phyloP scores from a whole-genome alignment of 2,329 filamentous ascomycete genomes.

The Samsoniella hepiali region DNA sequence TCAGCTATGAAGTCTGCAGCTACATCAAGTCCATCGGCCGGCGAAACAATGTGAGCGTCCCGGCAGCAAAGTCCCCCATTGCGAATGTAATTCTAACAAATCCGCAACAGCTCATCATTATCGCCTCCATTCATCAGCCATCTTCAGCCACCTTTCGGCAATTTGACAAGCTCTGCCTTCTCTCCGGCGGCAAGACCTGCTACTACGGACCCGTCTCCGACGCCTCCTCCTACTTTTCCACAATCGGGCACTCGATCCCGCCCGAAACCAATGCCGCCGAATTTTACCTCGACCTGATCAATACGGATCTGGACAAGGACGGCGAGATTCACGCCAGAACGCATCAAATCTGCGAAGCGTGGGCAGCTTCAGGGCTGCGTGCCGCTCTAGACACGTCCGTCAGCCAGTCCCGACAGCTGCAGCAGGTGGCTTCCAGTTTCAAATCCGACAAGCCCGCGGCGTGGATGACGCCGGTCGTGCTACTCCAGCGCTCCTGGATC shows the following conservation, averaged over 20 bases:
- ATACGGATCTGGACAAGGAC: conserved; percentile 66
- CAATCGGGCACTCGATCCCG: conserved; percentile 61
- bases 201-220: conserved; percentile 65
- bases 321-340: conserved; percentile 40
- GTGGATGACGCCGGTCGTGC: conserved; percentile 53
- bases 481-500: conserved; percentile 76
- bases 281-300: conserved; percentile 74
- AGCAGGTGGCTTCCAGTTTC: conserved; percentile 23
- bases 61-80: not conserved
- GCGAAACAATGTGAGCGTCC: conserved; percentile 55
- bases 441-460: conserved; percentile 41
- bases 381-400: not conserved
- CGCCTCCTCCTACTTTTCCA: conserved; percentile 61
- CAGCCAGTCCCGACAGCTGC: conserved; percentile 2
- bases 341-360: conserved; percentile 27
- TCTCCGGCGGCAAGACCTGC: conserved; percentile 67
- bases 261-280: conserved; percentile 75
- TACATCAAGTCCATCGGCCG: conserved; percentile 66
- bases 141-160: conserved; percentile 75
- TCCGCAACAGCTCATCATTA: conserved; percentile 61
- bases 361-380: conserved; percentile 24
- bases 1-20: conserved; percentile 71
- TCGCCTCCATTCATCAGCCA: conserved; percentile 83
- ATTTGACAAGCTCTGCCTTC: conserved; percentile 74
- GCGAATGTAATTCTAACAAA: not conserved